Evolutionary conservation across 2,329 filamentous ascomycete genomes (phyloP).

Genomic region (Cercospora janseana): DNA sequence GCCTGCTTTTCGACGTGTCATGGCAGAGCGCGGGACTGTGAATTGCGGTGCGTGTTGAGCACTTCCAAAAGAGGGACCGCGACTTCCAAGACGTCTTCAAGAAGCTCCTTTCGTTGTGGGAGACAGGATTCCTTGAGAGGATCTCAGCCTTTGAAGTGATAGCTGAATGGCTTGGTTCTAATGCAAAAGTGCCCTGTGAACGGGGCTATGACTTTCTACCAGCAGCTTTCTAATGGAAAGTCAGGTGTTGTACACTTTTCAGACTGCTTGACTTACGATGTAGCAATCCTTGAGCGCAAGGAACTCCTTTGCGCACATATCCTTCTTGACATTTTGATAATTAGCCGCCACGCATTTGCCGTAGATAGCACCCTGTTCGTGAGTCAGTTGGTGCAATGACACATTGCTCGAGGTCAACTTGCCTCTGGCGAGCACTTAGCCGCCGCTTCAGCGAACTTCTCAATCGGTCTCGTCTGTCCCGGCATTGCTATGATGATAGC

Average conservation of each 20-base stretch:
- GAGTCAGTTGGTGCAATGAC: conserved; percentile 9
- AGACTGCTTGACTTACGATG: conserved; percentile 58
- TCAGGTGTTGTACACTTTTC: too few relatives aligned
- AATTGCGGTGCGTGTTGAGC: too few relatives aligned
- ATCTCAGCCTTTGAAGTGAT: neutral
- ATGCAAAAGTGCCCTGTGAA: neutral
- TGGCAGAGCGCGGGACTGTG: too few relatives aligned
- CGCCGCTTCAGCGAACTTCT: conserved; percentile 65
- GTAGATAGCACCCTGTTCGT: conserved; percentile 70
- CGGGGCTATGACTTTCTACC: conserved; percentile 28
- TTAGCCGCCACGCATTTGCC: conserved; percentile 89
- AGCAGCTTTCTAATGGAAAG: conserved; percentile 31
- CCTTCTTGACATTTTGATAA: conserved; percentile 85
- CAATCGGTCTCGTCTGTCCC: conserved; percentile 60
- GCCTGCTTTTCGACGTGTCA: too few relatives aligned
- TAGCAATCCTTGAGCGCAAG: conserved; percentile 83
- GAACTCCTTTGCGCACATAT: conserved; percentile 86
- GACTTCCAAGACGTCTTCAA: too few relatives aligned
- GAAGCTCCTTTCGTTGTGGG: too few relatives aligned
- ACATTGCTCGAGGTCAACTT: conserved; percentile 22
- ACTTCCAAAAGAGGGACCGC: too few relatives aligned
- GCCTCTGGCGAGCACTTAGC: conserved; percentile 67
- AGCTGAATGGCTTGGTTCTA: neutral
- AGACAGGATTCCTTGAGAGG: too few relatives aligned
- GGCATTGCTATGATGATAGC: conserved; percentile 35